These are phyloP conservation scores for Coriaria nepalensis DNA, from an alignment of 306 rosid genomes.

Conservation along the genomic window DNA sequence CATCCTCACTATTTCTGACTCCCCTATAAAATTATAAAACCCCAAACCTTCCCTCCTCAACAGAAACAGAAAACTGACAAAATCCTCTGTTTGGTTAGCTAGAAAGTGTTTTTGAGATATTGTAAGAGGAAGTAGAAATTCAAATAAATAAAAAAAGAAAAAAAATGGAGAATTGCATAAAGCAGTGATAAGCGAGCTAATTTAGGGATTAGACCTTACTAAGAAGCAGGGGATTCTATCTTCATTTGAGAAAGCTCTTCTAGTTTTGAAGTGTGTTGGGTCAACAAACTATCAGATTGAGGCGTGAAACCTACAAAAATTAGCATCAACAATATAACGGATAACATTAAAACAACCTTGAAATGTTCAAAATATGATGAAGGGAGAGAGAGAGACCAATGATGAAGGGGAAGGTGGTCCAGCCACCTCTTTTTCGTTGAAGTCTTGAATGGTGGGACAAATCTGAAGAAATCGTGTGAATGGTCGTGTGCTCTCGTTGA, in stretches of 20 bases:
- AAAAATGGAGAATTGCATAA: conserved; percentile 40
- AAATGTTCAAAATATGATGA: no score
- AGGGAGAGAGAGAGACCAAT: no score
- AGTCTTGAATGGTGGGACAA: no score
- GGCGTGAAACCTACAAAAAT: no score
- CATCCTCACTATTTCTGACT: not conserved
- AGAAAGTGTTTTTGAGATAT: no score
- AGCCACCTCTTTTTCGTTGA: no score
- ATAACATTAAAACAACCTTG: no score
- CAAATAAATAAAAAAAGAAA: not conserved
- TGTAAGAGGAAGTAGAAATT: not conserved
- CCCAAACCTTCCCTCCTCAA: not conserved
- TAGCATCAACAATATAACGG: no score
- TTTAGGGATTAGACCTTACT: conserved; percentile 60
- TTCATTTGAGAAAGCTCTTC: conserved; percentile 60
- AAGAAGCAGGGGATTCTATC: conserved; percentile 51
- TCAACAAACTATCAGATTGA: conserved; percentile 3
- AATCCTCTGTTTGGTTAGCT: not conserved
- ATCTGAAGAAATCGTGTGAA: no score
- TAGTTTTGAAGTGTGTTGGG: conserved; percentile 37
- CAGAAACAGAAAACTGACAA: not conserved
- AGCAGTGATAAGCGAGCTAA: conserved; percentile 39
- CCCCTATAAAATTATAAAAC: not conserved
- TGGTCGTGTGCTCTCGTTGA: no score
- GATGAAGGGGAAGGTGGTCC: no score